These are phyloP conservation scores for Suillus subalutaceus DNA, from an alignment of 768 basidiomycete species.

Conservation along the genomic window DNA sequence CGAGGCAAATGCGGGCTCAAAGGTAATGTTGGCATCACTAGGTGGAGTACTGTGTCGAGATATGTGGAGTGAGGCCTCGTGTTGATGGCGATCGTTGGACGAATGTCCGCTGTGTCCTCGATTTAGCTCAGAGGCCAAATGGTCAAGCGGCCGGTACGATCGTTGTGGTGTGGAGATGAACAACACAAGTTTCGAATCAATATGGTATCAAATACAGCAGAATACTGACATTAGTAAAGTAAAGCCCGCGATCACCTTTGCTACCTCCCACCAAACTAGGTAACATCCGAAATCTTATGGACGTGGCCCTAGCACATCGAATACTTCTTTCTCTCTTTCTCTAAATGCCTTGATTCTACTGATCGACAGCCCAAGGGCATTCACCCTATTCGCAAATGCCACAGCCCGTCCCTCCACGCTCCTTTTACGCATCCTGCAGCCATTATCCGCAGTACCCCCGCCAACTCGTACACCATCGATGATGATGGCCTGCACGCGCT, in stretches of 20 bases:
- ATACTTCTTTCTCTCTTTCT: constrained; percentile 71
- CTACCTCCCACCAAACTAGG: neutral
- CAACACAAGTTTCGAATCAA: neutral
- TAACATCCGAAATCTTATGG: constrained; percentile 25
- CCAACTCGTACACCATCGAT: constrained; percentile 49
- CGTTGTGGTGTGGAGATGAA: neutral
- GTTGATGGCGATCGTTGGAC: neutral
- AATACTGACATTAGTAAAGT: constrained; percentile 6
- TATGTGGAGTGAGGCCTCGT: neutral
- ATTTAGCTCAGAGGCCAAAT: neutral
- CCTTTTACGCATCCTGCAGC: constrained; percentile 38
- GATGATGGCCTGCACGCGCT: constrained; percentile 58
- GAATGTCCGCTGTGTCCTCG: neutral
- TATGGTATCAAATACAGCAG: constrained; percentile 6
- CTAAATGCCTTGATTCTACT: constrained; percentile 71
- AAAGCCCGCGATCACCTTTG: neutral
- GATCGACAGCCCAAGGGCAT: constrained; percentile 71
- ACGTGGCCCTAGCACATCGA: constrained; percentile 60
- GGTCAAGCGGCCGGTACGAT: neutral
- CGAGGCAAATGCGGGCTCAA: neutral
- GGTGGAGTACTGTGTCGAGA: neutral
- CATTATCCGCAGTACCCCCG: constrained; percentile 23
- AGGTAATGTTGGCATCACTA: neutral
- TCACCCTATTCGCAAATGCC: constrained; percentile 76
- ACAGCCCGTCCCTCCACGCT: constrained; percentile 69